Percentiles rank a stretch among this genome's conserved stretches.
These are phyloP conservation scores for Discostella stelligeroides DNA, from an alignment of 108 stramenopile genomes.

Conservation along the genomic window DNA sequence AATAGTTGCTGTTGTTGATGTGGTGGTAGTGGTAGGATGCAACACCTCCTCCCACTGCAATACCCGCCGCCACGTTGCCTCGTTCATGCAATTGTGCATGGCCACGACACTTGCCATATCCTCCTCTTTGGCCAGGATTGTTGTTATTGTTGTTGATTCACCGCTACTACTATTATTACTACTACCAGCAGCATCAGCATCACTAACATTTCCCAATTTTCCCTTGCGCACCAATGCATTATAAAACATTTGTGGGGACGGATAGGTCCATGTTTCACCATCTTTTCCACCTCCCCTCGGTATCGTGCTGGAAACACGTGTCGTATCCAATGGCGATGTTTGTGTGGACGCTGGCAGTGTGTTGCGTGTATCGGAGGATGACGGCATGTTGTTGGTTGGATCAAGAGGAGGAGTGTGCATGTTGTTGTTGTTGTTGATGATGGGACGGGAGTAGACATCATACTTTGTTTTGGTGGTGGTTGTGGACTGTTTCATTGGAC, in stretches of 20 bases:
- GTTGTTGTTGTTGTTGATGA: too few relatives aligned
- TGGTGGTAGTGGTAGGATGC: conserved; percentile 3
- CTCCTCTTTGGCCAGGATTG: conserved; percentile 58
- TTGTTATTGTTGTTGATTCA: background rate
- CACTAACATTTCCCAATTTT: conserved; percentile 62
- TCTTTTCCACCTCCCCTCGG: conserved; percentile 76
- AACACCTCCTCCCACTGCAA: conserved; percentile 93
- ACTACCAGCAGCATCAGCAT: background rate
- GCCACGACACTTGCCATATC: conserved; percentile 94
- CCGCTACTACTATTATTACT: background rate
- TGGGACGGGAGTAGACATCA: conserved; percentile 97
- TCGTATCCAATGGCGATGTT: conserved; percentile 65
- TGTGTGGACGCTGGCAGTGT: conserved; percentile 73
- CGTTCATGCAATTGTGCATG: conserved; percentile 99
- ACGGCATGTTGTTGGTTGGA: conserved; percentile 97
- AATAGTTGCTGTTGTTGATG: too few relatives aligned
- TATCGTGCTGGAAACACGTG: conserved; percentile 88
- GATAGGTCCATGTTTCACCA: conserved; percentile 93
- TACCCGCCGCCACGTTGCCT: conserved; percentile 93
- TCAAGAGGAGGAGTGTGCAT: too few relatives aligned
- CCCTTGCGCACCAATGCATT: conserved; percentile 96
- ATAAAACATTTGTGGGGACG: conserved; percentile 98
- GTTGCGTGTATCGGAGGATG: conserved; percentile 46
- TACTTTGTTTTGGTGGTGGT: conserved; percentile 43
- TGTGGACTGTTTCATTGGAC: too few relatives aligned